Evolutionary conservation across 1,284 basidiomycete genomes (phyloP).

Genomic region (Cutaneotrichosporon dermatis): DNA sequence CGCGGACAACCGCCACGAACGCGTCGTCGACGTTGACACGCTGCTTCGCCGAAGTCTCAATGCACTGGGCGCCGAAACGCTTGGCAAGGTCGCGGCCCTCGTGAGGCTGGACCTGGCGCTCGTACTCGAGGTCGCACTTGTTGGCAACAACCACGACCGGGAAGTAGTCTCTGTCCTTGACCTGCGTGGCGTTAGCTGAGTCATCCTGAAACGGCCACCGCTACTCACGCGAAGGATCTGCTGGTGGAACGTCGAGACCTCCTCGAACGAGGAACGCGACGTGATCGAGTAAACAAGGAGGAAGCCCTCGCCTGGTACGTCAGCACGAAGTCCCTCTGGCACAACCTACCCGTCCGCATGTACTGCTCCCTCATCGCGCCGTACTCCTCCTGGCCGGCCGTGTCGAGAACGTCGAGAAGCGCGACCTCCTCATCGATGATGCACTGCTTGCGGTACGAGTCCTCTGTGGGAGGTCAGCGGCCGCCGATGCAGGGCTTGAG

Average conservation of each 20-base stretch:
- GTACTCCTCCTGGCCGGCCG: conserved; percentile 98
- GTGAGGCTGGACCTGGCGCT: conserved; percentile 94
- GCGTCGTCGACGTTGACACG: conserved; percentile 98
- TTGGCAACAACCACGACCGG: conserved; percentile 98
- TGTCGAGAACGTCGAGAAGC: conserved; percentile 94
- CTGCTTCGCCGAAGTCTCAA: conserved; percentile 98
- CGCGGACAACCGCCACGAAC: conserved; percentile 93
- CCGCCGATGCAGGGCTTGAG: background rate
- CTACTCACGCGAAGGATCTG: conserved; percentile 64
- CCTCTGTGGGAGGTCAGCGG: conserved; percentile 50
- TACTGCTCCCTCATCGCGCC: conserved; percentile 55
- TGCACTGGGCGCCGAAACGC: conserved; percentile 94
- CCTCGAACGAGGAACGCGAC: conserved; percentile 88
- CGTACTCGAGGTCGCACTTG: conserved; percentile 98
- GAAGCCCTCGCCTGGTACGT: conserved; percentile 89
- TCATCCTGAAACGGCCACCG: too few relatives aligned
- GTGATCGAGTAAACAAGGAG: conserved; percentile 95
- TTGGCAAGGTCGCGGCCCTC: conserved; percentile 97
- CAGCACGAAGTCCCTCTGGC: background rate
- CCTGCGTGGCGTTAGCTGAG: conserved; percentile 23
- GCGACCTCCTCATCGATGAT: conserved; percentile 98
- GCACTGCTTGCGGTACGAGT: conserved; percentile 93
- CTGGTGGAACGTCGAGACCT: conserved; percentile 92
- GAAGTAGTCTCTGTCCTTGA: conserved; percentile 97
- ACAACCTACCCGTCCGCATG: conserved; percentile 55